Conservation (phyloP, 306 rosid genomes). For the Potentilla sterilis region DNA sequence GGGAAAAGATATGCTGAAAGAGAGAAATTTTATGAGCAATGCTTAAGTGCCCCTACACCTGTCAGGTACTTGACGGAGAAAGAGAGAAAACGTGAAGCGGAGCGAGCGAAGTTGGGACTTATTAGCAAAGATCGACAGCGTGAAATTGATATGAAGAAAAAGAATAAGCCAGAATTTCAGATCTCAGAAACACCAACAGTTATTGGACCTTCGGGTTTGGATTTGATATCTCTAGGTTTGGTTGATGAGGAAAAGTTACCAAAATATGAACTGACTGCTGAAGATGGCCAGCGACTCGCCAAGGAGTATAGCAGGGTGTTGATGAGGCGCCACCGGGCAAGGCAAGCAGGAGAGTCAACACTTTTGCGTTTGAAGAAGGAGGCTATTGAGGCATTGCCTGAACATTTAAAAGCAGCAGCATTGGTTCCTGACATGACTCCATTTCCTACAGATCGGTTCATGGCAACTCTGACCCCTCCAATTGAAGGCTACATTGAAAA, state of each 20-base stretch:
- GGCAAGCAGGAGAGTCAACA: conserved; percentile 72
- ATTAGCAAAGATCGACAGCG: conserved; percentile 75
- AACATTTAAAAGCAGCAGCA: conserved; percentile 63
- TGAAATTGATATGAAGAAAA: conserved; percentile 65
- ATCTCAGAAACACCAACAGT: conserved; percentile 58
- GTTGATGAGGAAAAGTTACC: conserved; percentile 84
- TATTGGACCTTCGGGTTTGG: conserved; percentile 76
- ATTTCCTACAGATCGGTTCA: conserved; percentile 62
- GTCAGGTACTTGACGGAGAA: conserved; percentile 44
- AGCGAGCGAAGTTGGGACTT: conserved; percentile 77
- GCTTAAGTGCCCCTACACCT: conserved; percentile 77
- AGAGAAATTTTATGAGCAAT: conserved; percentile 55
- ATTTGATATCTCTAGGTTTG: conserved; percentile 58
- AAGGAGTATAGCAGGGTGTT: conserved; percentile 88
- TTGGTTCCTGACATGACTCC: conserved; percentile 78
- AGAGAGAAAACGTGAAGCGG: conserved; percentile 55
- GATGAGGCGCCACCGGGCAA: conserved; percentile 75
- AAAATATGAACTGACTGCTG: conserved; percentile 59
- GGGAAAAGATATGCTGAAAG: conserved; percentile 39
- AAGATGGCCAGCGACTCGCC: conserved; percentile 78
- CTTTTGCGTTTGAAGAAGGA: conserved; percentile 67
- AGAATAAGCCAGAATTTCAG: conserved; percentile 30
- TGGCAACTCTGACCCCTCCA: conserved; percentile 92
- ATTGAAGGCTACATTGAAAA: conserved; percentile 65
- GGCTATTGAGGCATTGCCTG: conserved; percentile 87